phyloP scores from a whole-genome alignment of 805 yeast species.

The Alloascoidea africana region DNA sequence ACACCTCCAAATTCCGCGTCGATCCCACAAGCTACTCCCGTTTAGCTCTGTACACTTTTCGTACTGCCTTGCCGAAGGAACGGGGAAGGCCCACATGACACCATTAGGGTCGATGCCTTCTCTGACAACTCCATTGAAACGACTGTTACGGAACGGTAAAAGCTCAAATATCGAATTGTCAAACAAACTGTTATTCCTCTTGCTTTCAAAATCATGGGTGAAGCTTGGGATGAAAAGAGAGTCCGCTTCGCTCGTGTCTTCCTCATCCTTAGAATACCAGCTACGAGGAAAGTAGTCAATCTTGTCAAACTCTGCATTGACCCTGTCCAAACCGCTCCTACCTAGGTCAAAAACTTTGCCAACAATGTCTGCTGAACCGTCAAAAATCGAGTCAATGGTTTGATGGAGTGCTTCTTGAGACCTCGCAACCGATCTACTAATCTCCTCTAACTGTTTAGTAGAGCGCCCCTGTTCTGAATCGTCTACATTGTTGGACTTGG shows the following conservation, averaged over 20 bases:
- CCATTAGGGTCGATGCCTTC: neutral
- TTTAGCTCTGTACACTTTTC: slow-evolving; percentile 43
- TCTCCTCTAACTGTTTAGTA: too few species aligned
- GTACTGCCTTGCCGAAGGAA: slow-evolving; percentile 45
- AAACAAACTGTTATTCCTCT: too few species aligned
- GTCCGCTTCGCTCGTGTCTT: slow-evolving; percentile 1
- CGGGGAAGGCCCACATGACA: slow-evolving; percentile 30
- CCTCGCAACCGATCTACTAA: neutral
- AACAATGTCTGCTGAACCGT: neutral
- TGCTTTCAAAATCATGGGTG: neutral
- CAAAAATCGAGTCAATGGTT: neutral
- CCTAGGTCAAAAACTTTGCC: neutral
- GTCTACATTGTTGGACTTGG: too few species aligned
- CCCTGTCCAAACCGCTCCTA: neutral
- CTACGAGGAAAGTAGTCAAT: too few species aligned
- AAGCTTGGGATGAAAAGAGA: neutral
- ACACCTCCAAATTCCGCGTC: slow-evolving; percentile 82
- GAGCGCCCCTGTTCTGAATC: too few species aligned
- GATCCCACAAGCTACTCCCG: slow-evolving; percentile 76
- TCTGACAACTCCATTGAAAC: neutral
- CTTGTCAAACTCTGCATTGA: neutral
- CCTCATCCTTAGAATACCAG: too few species aligned
- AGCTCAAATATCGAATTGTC: too few species aligned
- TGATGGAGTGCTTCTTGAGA: neutral
- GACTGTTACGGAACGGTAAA: neutral